Conservation (phyloP, 1,284 basidiomycete genomes). For the Trichosporon sp. region DNA sequence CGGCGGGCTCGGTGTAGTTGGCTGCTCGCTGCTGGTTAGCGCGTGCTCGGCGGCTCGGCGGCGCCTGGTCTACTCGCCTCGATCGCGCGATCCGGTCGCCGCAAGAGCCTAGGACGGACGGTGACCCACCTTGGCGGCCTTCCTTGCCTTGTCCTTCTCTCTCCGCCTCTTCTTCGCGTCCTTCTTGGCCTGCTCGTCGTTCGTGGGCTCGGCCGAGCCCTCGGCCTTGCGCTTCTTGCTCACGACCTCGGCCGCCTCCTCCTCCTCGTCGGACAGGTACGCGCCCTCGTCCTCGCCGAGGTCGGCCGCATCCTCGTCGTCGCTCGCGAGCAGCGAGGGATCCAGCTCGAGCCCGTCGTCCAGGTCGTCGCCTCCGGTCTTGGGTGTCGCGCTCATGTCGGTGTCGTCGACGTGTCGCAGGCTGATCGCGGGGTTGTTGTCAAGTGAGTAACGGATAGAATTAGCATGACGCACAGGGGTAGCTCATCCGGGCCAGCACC, state of each 20-base stretch:
- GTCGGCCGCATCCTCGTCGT: constrained; percentile 21
- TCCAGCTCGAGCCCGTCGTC: constrained; percentile 44
- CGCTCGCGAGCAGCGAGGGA: constrained; percentile 23
- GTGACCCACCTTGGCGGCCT: constrained; percentile 23
- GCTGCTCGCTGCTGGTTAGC: not conserved
- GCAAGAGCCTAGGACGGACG: not conserved
- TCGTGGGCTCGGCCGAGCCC: constrained; percentile 3
- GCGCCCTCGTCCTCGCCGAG: constrained; percentile 12
- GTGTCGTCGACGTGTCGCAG: not conserved
- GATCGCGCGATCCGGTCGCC: too few relatives aligned
- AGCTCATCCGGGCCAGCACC: not conserved
- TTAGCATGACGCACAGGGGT: constrained; percentile 2
- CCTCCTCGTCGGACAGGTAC: constrained; percentile 21
- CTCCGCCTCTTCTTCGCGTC: constrained; percentile 19
- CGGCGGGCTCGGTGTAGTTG: not conserved
- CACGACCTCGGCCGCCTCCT: constrained; percentile 8
- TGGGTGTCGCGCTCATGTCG: constrained; percentile 11
- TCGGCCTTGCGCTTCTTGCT: constrained; percentile 13
- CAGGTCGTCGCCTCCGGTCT: constrained; percentile 39
- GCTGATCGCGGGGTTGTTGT: not conserved
- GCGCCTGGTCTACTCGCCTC: not conserved
- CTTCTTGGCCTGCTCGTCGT: constrained; percentile 16
- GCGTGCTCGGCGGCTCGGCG: not conserved
- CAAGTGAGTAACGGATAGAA: not conserved
- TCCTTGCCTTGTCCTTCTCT: constrained; percentile 29